Percentiles rank a stretch among this genome's conserved stretches.
phyloP scores from a whole-genome alignment of 2,329 filamentous ascomycete genomes.

The Fusarium globosum region DNA sequence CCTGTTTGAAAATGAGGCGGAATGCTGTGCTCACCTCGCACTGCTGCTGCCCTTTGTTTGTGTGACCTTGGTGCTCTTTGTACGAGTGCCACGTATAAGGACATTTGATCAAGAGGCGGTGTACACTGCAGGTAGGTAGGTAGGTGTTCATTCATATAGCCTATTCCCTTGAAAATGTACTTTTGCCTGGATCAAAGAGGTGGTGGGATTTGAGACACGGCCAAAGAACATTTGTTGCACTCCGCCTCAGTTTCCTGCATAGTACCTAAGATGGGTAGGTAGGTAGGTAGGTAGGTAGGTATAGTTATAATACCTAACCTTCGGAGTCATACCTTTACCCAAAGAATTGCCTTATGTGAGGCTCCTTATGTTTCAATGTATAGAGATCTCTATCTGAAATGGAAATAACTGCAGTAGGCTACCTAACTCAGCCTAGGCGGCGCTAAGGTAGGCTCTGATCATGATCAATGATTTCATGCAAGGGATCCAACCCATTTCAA shows the following conservation, averaged over 20 bases:
- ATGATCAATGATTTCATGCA: not conserved
- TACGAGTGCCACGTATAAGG: conserved; percentile 9
- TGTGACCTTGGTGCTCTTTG: not conserved
- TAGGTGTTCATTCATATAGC: not conserved
- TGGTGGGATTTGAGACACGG: not conserved
- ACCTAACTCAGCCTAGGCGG: not conserved
- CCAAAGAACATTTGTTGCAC: not conserved
- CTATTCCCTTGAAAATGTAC: not conserved
- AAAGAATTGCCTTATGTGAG: not conserved
- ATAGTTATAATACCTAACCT: not conserved
- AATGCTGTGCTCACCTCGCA: not conserved
- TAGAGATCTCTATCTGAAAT: not conserved
- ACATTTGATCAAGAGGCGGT: not conserved
- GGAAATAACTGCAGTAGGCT: not conserved
- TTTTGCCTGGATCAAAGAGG: not conserved
- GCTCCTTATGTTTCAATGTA: not conserved
- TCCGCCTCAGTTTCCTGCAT: not conserved
- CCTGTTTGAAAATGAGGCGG: conserved; percentile 9
- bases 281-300: not conserved
- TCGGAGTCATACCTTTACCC: not conserved
- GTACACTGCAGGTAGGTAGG: not conserved
- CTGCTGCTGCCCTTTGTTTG: conserved; percentile 5
- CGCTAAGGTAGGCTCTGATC: not conserved
- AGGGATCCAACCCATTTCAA: not conserved
- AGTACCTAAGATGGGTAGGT: not conserved